phyloP scores from a whole-genome alignment of 2,329 filamentous ascomycete species.

The Arachnopeziza araneosa region DNA sequence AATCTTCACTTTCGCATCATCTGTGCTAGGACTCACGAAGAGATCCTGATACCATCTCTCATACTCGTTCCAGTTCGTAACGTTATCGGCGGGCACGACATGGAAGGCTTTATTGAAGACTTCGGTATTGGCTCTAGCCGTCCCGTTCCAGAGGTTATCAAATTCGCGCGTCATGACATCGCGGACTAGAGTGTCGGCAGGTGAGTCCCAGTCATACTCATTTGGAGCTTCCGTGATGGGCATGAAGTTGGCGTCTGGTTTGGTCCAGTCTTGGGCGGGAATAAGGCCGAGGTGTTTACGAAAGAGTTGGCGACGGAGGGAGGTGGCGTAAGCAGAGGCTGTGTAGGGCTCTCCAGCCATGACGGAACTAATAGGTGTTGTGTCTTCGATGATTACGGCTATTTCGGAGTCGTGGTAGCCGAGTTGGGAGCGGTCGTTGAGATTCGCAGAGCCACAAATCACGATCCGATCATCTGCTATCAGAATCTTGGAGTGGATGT shows the following conservation, averaged over 20 bases:
- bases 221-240: conserved; percentile 68
- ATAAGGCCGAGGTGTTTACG: conserved; percentile 86
- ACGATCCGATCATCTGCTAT: conserved; percentile 79
- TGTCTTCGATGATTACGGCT: conserved; percentile 82
- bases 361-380: conserved; percentile 58
- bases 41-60: conserved; percentile 62
- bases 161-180: conserved; percentile 70
- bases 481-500: conserved; percentile 62
- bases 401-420: conserved; percentile 84
- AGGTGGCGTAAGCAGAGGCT: conserved; percentile 71
- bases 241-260: conserved; percentile 67
- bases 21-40: conserved; percentile 53
- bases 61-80: conserved; percentile 68
- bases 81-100: conserved; percentile 62
- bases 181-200: conserved; percentile 60
- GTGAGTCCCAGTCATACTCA: conserved; percentile 64
- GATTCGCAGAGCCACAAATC: conserved; percentile 66
- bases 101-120: conserved; percentile 81
- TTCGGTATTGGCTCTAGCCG: conserved; percentile 72
- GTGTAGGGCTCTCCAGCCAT: conserved; percentile 71
- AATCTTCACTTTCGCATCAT: conserved; percentile 37
- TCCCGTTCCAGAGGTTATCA: conserved; percentile 64
- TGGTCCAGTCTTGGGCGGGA: conserved; percentile 64
- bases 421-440: conserved; percentile 66
- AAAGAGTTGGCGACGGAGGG: conserved; percentile 79